Base-by-base conservation (phyloP, 2,329 filamentous ascomycete species). In the Paraphaeosphaeria minitans region DNA sequence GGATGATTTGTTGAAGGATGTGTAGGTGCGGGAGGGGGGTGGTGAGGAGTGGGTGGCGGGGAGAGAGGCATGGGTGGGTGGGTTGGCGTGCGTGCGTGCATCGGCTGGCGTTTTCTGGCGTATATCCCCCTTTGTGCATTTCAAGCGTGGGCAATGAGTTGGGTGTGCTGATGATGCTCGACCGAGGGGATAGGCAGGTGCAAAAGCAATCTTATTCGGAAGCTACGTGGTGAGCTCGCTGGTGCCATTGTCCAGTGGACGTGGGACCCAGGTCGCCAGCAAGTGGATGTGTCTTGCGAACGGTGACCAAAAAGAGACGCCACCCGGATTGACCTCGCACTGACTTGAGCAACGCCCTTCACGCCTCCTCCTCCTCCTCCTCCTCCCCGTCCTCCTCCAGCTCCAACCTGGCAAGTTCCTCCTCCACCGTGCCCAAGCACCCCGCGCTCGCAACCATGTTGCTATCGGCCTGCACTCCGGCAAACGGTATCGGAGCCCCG, bases 1-100 rank as follows among this genome's bases (percentile, higher is more conserved):
- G 74, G 87, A 90, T 72, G 74, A 74, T 62, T 57, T 78, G 52
- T 64, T 78, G 63, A 75, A 73, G 68, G 75, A 74, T 57, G 72
- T 77, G 42, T 77, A 54, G 16, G n/a, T 10, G 42, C 39, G 33
- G 12, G 13, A 29, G 19, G 16, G 21, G 22, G 10, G 24, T n/a
- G 22, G 31, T 5, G 35, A 5, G 35, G 35, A 4, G 5, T 14
- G 35, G 5, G 35, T 5, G 8, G 35, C 35, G 13, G 13, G 6
- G 29, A 33, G 35, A 39, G 16, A 13, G 46, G 27, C n/a, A n/a
- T n/a, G n/a, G n/a, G n/a, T n/a, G 45, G 4, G 42, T 22, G 37
- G 29, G 9, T 31, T 49, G 45, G 47, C 41, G 49, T 58, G 53
- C 54, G 60, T 60, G 47, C 41, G 49, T 58, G 53, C 54, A 63